phyloP scores from a whole-genome alignment of 495 filamentous ascomycete genomes.

The Immersiella caudata region DNA sequence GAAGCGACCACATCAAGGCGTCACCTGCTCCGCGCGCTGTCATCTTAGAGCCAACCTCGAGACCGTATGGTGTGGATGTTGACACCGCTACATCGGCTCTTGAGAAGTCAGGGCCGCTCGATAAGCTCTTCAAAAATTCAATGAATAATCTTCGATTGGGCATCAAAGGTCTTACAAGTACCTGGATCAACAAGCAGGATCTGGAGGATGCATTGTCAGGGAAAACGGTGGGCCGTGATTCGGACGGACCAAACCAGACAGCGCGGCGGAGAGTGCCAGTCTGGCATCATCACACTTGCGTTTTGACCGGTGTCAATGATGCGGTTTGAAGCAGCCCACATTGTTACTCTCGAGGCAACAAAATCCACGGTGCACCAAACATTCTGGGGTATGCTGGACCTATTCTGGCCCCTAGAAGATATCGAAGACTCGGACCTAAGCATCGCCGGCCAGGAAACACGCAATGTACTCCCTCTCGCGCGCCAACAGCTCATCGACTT shows the following conservation, averaged over 20 bases:
- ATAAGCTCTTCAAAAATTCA: neutral
- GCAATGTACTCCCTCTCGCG: slow-evolving; percentile 9
- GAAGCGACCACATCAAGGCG: neutral
- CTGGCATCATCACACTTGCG: neutral
- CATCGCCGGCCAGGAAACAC: neutral
- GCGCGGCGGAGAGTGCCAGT: slow-evolving; percentile 3
- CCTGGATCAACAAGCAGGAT: neutral
- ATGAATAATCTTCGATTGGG: neutral
- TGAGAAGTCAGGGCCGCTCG: neutral
- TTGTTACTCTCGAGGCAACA: slow-evolving; percentile 2
- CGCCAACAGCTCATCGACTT: slow-evolving; percentile 6
- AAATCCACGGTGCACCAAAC: neutral
- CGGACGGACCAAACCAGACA: neutral
- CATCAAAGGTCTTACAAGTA: neutral
- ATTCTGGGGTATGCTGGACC: slow-evolving; percentile 1
- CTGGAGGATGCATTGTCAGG: neutral
- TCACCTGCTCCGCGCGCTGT: neutral
- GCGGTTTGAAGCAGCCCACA: slow-evolving; percentile 5
- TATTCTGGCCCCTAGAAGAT: slow-evolving; percentile 5
- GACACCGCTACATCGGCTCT: too few relatives aligned
- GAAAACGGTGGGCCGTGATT: too few relatives aligned
- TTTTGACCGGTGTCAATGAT: slow-evolving; percentile 5
- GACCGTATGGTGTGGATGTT: neutral
- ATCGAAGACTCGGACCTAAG: neutral
- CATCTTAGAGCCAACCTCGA: neutral